phyloP scores from a whole-genome alignment of 805 yeast species.

The Yamadazyma sp. region DNA sequence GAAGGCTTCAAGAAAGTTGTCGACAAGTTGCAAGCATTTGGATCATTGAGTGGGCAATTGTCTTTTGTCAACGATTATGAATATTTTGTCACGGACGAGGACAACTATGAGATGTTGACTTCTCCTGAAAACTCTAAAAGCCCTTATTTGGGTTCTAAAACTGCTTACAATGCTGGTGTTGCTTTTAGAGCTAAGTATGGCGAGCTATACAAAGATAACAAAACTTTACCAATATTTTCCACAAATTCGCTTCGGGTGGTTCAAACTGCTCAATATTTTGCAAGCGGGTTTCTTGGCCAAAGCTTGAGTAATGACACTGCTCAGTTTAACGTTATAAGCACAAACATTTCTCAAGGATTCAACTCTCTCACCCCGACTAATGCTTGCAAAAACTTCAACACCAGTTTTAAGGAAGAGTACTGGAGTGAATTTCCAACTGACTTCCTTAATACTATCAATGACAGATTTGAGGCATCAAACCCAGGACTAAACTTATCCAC shows the following conservation, averaged over 20 bases:
- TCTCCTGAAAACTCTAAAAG: constrained; percentile 39
- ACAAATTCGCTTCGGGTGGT: constrained; percentile 53
- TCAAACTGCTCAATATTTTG: constrained; percentile 53
- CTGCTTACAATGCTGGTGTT: constrained; percentile 49
- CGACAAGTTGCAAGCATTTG: constrained; percentile 21
- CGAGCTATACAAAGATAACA: constrained; percentile 36
- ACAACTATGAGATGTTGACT: constrained; percentile 49
- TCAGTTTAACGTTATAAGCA: constrained; percentile 43
- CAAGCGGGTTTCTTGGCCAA: constrained; percentile 55
- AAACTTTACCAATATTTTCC: constrained; percentile 49
- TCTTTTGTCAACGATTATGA: constrained; percentile 52
- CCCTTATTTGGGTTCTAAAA: constrained; percentile 52
- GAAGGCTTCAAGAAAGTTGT: constrained; percentile 21
- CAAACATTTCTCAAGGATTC: constrained; percentile 48
- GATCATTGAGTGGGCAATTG: constrained; percentile 47
- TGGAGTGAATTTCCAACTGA: constrained; percentile 27
- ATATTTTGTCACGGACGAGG: constrained; percentile 39
- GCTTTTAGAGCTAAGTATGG: constrained; percentile 48
- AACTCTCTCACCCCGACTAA: constrained; percentile 55
- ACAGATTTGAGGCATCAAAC: constrained; percentile 39
- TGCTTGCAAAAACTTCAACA: constrained; percentile 32
- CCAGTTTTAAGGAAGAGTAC: constrained; percentile 21
- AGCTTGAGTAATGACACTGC: constrained; percentile 28
- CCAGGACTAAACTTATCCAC: constrained; percentile 51
- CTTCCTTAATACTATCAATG: constrained; percentile 36